A percentile compares a stretch with the other conserved stretches of the same genome.
phyloP scores from a whole-genome alignment of 768 basidiomycete species.

The Tylopilus plumbeoviolaceoides region DNA sequence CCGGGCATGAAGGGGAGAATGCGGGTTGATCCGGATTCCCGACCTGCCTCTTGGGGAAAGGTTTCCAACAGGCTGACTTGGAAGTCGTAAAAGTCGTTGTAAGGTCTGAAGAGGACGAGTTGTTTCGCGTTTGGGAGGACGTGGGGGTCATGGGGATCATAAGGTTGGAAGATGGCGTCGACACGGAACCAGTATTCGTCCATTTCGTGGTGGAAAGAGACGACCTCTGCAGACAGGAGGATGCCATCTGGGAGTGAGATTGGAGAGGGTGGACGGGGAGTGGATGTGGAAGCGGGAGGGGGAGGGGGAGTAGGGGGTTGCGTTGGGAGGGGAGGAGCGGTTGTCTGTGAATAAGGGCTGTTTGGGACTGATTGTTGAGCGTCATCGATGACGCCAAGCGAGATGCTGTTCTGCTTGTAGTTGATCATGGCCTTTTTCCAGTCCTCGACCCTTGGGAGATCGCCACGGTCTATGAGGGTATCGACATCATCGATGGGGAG shows the following conservation, averaged over 20 bases:
- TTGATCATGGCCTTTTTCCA: conserved; percentile 95
- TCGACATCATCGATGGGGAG: conserved; percentile 71
- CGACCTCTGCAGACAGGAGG: conserved; percentile 81
- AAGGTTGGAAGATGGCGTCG: conserved; percentile 85
- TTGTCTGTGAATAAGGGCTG: conserved; percentile 36
- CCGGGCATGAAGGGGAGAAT: conserved; percentile 98
- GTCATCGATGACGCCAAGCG: conserved; percentile 86
- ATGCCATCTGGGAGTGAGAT: conserved; percentile 74
- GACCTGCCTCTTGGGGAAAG: conserved; percentile 91
- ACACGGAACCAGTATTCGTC: conserved; percentile 98
- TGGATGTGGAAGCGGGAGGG: conserved; percentile 10
- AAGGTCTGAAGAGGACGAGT: conserved; percentile 88
- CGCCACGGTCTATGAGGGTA: conserved; percentile 78
- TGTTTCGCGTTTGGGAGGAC: conserved; percentile 64
- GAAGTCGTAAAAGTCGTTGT: conserved; percentile 98
- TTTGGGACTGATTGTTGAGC: conserved; percentile 40
- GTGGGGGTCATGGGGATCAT: conserved; percentile 52
- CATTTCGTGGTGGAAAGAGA: conserved; percentile 96
- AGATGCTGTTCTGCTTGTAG: conserved; percentile 95
- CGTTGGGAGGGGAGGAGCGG: conserved; percentile 9
- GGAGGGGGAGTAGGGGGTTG: conserved; percentile 1
- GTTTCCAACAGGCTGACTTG: conserved; percentile 83
- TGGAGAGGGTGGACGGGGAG: conserved; percentile 36
- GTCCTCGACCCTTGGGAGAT: conserved; percentile 94
- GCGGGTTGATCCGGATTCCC: conserved; percentile 58